Conservation (phyloP, 306 rosid genomes). For the Biancaea sappan region DNA sequence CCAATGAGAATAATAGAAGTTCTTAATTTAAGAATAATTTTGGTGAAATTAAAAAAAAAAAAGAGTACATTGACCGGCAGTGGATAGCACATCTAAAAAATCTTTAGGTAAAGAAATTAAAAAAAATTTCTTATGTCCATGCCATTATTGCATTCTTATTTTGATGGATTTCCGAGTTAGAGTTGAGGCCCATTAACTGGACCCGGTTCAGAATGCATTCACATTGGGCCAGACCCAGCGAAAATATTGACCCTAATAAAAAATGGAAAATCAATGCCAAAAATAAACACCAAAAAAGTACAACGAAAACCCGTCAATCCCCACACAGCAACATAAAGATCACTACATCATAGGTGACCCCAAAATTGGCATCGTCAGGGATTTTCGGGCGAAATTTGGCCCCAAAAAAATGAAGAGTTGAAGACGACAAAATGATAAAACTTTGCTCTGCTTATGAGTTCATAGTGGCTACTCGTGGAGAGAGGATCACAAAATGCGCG, state of each 20-base stretch:
- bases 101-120: no score
- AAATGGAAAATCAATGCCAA: no score
- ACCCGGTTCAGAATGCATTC: background rate
- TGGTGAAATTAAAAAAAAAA: no score
- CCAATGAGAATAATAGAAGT: no score
- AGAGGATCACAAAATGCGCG: constrained; percentile 40
- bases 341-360: background rate
- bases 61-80: no score
- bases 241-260: no score
- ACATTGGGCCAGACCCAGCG: background rate
- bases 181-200: background rate
- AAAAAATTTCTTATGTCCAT: no score
- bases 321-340: background rate
- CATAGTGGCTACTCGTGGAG: background rate
- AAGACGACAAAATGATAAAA: background rate
- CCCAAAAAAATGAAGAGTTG: background rate
- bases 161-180: background rate
- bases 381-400: background rate
- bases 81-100: no score
- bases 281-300: background rate
- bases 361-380: background rate
- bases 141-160: background rate
- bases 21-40: no score
- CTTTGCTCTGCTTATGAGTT: background rate
- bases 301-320: background rate